Conservation (phyloP, 805 yeast species). For the Hanseniaspora valbyensis region DNA sequence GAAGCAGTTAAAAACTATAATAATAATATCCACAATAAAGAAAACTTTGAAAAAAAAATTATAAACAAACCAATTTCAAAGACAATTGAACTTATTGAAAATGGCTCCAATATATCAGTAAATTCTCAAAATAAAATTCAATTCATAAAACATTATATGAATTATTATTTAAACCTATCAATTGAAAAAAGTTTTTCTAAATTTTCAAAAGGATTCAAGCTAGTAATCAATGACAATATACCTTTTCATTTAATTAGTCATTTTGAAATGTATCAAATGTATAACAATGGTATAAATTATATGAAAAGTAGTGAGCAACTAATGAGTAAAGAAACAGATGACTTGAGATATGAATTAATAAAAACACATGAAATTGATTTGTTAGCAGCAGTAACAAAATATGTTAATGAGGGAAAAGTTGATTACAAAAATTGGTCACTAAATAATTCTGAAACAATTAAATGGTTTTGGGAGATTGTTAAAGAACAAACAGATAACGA, state of each 20-base stretch:
- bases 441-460: constrained; percentile 33
- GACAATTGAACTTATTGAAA: constrained; percentile 42
- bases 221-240: constrained; percentile 64
- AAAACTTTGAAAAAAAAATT: constrained; percentile 9
- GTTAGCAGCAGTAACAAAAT: constrained; percentile 61
- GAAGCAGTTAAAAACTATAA: not conserved
- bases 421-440: not conserved
- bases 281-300: constrained; percentile 63
- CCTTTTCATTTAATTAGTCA: constrained; percentile 72
- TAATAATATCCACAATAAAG: not conserved
- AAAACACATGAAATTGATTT: constrained; percentile 47
- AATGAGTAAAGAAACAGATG: too few species aligned
- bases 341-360: constrained; percentile 2
- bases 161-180: constrained; percentile 48
- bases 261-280: constrained; percentile 64
- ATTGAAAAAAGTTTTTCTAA: constrained; percentile 43
- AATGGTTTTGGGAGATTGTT: constrained; percentile 85
- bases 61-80: constrained; percentile 17
- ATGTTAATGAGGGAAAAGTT: constrained; percentile 35
- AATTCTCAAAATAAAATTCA: constrained; percentile 44
- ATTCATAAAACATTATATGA: constrained; percentile 54
- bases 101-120: constrained; percentile 49
- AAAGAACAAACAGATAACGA: constrained; percentile 33
- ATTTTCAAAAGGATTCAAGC: constrained; percentile 56
- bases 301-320: constrained; percentile 24